Percentiles rank a stretch among this genome's conserved stretches.
Conservation (phyloP, 2,329 filamentous ascomycete genomes). For the Ophiosphaerella korrae region DNA sequence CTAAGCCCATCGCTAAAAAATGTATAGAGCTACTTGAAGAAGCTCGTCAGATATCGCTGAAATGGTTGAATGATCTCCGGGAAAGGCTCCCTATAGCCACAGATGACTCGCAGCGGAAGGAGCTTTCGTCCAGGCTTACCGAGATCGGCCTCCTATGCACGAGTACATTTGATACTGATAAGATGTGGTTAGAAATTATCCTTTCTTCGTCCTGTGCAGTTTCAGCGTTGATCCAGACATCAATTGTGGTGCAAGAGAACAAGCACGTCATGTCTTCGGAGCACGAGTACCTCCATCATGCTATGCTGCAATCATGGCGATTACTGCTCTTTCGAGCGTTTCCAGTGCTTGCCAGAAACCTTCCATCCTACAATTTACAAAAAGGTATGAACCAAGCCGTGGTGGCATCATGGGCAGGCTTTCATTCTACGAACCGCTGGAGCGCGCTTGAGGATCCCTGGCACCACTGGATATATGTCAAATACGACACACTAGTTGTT, state of each 20-base stretch:
- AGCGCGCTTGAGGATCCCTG: not conserved
- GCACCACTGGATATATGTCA: slow-evolving; percentile 33
- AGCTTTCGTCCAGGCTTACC: slow-evolving; percentile 40
- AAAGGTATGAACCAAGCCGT: slow-evolving; percentile 6
- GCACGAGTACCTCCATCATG: slow-evolving; percentile 3
- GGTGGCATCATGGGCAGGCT: slow-evolving; percentile 6
- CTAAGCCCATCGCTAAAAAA: slow-evolving; percentile 11
- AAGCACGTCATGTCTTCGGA: slow-evolving; percentile 1
- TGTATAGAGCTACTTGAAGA: slow-evolving; percentile 40
- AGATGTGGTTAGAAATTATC: slow-evolving; percentile 25
- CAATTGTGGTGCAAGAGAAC: slow-evolving; percentile 21
- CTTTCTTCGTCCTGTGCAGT: slow-evolving; percentile 22
- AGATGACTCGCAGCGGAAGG: slow-evolving; percentile 27
- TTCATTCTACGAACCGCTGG: slow-evolving; percentile 7
- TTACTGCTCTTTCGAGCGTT: slow-evolving; percentile 4
- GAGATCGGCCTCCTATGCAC: slow-evolving; percentile 51
- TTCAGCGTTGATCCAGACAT: slow-evolving; percentile 16
- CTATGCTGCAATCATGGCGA: slow-evolving; percentile 18
- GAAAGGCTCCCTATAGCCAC: slow-evolving; percentile 22
- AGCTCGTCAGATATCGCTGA: slow-evolving; percentile 42
- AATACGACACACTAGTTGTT: slow-evolving; percentile 2
- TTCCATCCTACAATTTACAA: slow-evolving; percentile 1
- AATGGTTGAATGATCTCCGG: slow-evolving; percentile 48
- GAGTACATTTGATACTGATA: slow-evolving; percentile 53
- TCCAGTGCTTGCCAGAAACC: not conserved